Conservation (phyloP, 768 basidiomycete species). For the Cubamyces sp. region DNA sequence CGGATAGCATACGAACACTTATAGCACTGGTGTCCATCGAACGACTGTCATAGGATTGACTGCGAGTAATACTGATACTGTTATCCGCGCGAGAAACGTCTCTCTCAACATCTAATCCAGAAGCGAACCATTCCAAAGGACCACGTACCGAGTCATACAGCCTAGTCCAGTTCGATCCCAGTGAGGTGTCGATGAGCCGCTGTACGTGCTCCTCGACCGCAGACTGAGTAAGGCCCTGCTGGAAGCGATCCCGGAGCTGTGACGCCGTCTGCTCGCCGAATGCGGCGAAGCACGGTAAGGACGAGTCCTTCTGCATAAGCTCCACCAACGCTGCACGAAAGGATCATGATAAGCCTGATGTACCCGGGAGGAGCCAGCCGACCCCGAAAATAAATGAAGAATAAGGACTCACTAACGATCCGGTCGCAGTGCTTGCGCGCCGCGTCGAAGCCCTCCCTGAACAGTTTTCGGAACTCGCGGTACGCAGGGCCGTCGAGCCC, state of each 20-base stretch:
- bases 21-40: not conserved
- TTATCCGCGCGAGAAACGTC: slow-evolving; percentile 1
- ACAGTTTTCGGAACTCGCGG: slow-evolving; percentile 82
- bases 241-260: slow-evolving; percentile 91
- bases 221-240: slow-evolving; percentile 83
- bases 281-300: slow-evolving; percentile 86
- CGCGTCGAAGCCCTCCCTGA: slow-evolving; percentile 92
- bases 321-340: slow-evolving; percentile 73
- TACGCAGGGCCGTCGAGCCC: slow-evolving; percentile 79
- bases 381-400: too few species aligned
- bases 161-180: slow-evolving; percentile 94
- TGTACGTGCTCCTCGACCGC: slow-evolving; percentile 90
- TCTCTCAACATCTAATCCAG: not conserved
- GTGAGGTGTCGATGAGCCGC: slow-evolving; percentile 82
- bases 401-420: slow-evolving; percentile 73
- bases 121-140: not conserved
- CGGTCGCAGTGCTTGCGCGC: slow-evolving; percentile 96
- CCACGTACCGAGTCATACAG: slow-evolving; percentile 88
- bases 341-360: not conserved
- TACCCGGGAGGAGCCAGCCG: not conserved
- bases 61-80: slow-evolving; percentile 96
- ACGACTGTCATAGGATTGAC: slow-evolving; percentile 66
- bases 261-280: slow-evolving; percentile 90
- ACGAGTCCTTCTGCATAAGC: slow-evolving; percentile 97
- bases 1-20: not conserved